Conservation (phyloP, 306 rosid species). For the Cucumis hystrix region DNA sequence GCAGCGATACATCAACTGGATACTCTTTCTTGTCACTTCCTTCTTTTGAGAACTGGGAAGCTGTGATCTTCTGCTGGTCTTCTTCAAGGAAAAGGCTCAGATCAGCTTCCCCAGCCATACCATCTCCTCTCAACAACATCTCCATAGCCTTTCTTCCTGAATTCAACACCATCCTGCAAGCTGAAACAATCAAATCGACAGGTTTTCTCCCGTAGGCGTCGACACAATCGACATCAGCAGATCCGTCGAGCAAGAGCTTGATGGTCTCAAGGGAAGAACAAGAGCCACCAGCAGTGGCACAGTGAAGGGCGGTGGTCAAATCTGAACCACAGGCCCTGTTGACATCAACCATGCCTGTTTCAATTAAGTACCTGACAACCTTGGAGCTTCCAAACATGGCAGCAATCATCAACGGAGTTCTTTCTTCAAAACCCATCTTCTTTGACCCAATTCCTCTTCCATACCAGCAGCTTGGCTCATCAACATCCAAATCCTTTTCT, state of each 20-base stretch:
- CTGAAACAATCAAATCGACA: slow-evolving; percentile 47
- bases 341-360: slow-evolving; percentile 51
- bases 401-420: slow-evolving; percentile 95
- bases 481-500: slow-evolving; percentile 47
- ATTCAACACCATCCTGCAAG: slow-evolving; percentile 24
- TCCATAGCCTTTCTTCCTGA: slow-evolving; percentile 59
- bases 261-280: slow-evolving; percentile 46
- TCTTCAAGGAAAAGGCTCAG: slow-evolving; percentile 22
- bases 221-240: slow-evolving; percentile 41
- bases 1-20: slow-evolving; percentile 73
- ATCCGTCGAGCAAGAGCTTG: slow-evolving; percentile 72
- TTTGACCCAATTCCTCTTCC: slow-evolving; percentile 82
- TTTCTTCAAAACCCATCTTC: slow-evolving; percentile 77
- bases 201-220: slow-evolving; percentile 54
- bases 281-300: slow-evolving; percentile 75
- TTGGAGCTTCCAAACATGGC: slow-evolving; percentile 65
- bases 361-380: slow-evolving; percentile 53
- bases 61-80: slow-evolving; percentile 24
- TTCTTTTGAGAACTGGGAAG: slow-evolving; percentile 24
- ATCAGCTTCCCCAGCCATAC: slow-evolving; percentile 21
- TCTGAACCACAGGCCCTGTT: slow-evolving; percentile 68
- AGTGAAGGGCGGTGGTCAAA: slow-evolving; percentile 82
- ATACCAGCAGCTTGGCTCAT: slow-evolving; percentile 72
- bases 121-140: slow-evolving; percentile 49
- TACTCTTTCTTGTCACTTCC: slow-evolving; percentile 84